Evolutionary conservation across 305 asterid species (phyloP), one percentile per base, ranked within the genome.

Genomic region (Andrographis paniculata): DNA sequence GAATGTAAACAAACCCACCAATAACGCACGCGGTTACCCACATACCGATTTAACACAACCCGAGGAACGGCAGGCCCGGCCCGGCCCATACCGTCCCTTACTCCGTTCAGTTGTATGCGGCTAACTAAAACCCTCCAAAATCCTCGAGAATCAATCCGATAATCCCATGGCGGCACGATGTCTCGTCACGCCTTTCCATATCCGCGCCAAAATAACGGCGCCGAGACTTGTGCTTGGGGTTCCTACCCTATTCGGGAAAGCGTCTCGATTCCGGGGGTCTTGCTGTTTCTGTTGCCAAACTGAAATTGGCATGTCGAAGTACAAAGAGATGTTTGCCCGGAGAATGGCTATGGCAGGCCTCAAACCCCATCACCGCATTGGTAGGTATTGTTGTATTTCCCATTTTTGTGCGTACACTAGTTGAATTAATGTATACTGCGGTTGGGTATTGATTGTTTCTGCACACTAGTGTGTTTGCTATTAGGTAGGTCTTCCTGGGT

Each of bases 311-410:
- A 48, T 66, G 65, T 48, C 70, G 50, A 42, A 42, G 14, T 77
- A 80, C 62, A 71, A 48, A 44, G 73, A 73, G 12, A 50, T 70
- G 39, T 86, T 86, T 49, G 70, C 94, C 16, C 73, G 63, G 30
- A 73, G 79, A 68, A 79, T 91, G 96, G 76, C 64, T 17, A 71
- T 83, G 83, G 94, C 94, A 38, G 95, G 89, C 49, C 76, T 91
- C 55, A 83, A 75, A 53, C 85, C 84, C 51, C 82, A 80, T 56
- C 89, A 91, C 58, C 93, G 74, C 42, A 66, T 91, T 42, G 96
- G 94, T 91, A 36, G 68, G 56, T 46, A 15, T 50, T 41, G 10
- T 15, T 16, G 43, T 16, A 14, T 38, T 56, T 43, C 14, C 27
- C 13, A 10, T 22, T 39, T 56, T 17, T 19, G 0, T 1, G 23